A percentile compares a stretch with the other conserved stretches of the same genome.
phyloP scores from a whole-genome alignment of 2,329 filamentous ascomycete species.

The Penicillium hordei region DNA sequence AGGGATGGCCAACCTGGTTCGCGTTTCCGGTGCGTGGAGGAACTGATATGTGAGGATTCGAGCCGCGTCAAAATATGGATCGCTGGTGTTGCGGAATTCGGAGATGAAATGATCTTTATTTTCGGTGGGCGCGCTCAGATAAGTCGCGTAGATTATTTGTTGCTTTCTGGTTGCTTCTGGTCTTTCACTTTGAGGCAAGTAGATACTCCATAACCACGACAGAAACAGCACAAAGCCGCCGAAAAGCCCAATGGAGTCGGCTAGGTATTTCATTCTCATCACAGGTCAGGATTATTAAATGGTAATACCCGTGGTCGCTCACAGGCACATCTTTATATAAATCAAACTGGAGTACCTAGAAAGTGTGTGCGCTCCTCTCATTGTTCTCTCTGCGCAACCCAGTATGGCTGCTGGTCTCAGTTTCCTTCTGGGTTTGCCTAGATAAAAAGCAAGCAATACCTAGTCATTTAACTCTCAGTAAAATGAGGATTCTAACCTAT shows the following conservation, averaged over 20 bases:
- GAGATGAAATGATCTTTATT: background rate
- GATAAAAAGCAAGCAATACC: too few species aligned
- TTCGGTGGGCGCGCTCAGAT: background rate
- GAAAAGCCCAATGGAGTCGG: background rate
- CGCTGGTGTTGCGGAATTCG: slow-evolving; percentile 5
- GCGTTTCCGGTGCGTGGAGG: slow-evolving; percentile 7
- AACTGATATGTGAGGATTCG: slow-evolving; percentile 10
- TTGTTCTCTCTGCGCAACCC: too few species aligned
- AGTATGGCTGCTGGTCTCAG: too few species aligned
- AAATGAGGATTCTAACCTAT: too few species aligned
- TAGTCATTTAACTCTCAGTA: too few species aligned
- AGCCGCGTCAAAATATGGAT: slow-evolving; percentile 7
- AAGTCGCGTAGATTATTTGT: background rate
- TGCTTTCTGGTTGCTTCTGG: too few species aligned
- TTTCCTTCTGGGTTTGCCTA: too few species aligned
- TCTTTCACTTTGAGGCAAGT: background rate
- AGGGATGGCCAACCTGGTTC: slow-evolving; percentile 1
- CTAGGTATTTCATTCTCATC: background rate
- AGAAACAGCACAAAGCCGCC: background rate
- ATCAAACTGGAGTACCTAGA: too few species aligned
- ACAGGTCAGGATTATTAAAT: background rate
- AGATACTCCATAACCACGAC: background rate
- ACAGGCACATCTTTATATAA: background rate
- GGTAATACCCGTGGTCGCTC: background rate
- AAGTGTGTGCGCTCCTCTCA: too few species aligned